Evolutionary conservation across 164 flowering plant species (phyloP), one percentile per base, ranked within the genome.

Genomic region (Berberis vulgaris): DNA sequence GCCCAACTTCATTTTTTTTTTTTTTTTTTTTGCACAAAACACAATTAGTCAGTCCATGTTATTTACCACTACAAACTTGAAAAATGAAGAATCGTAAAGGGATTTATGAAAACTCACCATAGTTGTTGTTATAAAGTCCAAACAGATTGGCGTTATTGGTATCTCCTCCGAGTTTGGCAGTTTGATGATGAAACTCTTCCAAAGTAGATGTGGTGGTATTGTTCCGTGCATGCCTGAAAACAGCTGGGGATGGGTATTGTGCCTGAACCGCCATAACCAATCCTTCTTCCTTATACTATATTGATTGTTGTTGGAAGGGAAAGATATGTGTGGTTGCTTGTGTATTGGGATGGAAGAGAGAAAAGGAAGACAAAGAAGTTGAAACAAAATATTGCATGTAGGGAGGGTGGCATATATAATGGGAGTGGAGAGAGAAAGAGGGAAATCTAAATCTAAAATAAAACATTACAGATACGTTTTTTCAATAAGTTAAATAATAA

Each of bases 91-190:
- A 38, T 46, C 7, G 8, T 46, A 8, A 46, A 46, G 49, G 5
- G 5, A 46, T 46, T 56, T 39, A 41, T 26, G 3, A 39, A 38
- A 39, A 61, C 63, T 52, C 38, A 63, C 65, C 65, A 12, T 63
- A 43, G 5, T 63, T 52, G 47, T 26, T 26, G 26, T 26, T 26
- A 43, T 52, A 63, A 43, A 38, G 5, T 12, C 57, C 59, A 26
- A 54, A 42, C 10, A 49, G 40, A 49, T 62, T 62, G 2, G 42
- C 43, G 45, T 38, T 62, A 11, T 63, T 26, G 26, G 26, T 26
- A 26, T 26, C 26, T 26, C 26, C 26, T 26, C 26, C 26, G 26
- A 26, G 26, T 26, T 26, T 26, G 26, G 26, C 26, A 26, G 26
- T 26, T 26, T 26, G 26, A 26, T 26, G 26, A 26, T 26, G 57